Percentiles rank a stretch among this genome's conserved stretches.
phyloP scores from a whole-genome alignment of 805 yeast species.

The Starmerella sp. region DNA sequence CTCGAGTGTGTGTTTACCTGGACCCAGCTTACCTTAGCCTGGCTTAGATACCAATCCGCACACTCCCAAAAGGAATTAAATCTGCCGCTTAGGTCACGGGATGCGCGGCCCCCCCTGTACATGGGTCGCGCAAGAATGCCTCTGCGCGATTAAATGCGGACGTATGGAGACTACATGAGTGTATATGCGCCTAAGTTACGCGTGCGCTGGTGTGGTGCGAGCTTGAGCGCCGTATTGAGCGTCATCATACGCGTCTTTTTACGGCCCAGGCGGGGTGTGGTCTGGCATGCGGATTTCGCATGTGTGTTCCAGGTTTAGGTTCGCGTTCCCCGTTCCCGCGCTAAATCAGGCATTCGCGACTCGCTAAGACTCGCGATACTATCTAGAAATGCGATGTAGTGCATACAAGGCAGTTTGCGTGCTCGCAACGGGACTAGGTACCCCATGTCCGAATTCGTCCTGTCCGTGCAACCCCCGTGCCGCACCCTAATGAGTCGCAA shows the following conservation, averaged over 20 bases:
- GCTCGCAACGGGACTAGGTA: too few relatives aligned
- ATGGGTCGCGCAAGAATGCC: neutral
- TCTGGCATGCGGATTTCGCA: neutral
- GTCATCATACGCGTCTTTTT: too few relatives aligned
- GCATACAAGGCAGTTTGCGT: too few relatives aligned
- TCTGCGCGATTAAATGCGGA: too few relatives aligned
- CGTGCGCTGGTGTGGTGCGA: too few relatives aligned
- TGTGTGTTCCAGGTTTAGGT: neutral
- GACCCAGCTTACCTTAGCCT: conserved; percentile 6
- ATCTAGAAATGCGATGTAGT: too few relatives aligned
- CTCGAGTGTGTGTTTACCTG: neutral
- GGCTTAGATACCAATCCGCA: conserved; percentile 3
- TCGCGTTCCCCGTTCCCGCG: neutral
- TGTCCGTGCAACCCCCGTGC: neutral
- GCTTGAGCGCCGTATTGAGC: too few relatives aligned
- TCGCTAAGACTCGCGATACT: too few relatives aligned
- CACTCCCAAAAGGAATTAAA: conserved; percentile 3
- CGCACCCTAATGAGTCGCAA: neutral
- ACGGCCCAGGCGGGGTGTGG: too few relatives aligned
- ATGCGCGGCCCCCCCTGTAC: neutral
- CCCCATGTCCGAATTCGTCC: neutral
- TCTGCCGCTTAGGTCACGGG: conserved; percentile 1
- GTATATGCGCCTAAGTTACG: too few relatives aligned
- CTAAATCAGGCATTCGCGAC: too few relatives aligned
- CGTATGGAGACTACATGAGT: too few relatives aligned